Conservation (phyloP, 2,329 filamentous ascomycete species). For the Fusarium clavum region DNA sequence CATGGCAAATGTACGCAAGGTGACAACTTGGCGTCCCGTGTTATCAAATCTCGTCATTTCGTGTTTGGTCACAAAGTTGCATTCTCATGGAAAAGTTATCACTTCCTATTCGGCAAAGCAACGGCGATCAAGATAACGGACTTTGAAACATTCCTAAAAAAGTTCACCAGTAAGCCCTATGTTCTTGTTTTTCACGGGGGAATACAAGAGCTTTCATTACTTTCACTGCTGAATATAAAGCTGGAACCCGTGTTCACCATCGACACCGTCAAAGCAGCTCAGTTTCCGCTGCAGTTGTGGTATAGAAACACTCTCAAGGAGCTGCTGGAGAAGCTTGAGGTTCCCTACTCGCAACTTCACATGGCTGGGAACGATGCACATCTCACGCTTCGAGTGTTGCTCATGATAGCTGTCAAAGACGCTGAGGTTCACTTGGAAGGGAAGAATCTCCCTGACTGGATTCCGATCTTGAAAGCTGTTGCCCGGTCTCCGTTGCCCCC, state of each 20-base stretch:
- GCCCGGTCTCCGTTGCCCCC: constrained; percentile 1
- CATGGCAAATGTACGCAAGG: neutral
- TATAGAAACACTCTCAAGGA: constrained; percentile 40
- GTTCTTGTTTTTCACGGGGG: constrained; percentile 22
- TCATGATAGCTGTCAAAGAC: constrained; percentile 15
- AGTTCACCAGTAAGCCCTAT: neutral
- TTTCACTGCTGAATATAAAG: constrained; percentile 28
- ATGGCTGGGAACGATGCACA: constrained; percentile 45
- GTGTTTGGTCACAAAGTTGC: constrained; percentile 4
- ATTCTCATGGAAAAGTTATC: neutral
- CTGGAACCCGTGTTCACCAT: constrained; percentile 37
- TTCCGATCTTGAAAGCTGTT: constrained; percentile 8
- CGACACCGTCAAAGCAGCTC: constrained; percentile 44
- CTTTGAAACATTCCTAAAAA: neutral
- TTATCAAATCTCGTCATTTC: constrained; percentile 12
- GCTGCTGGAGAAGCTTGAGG: constrained; percentile 33
- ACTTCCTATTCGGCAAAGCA: constrained; percentile 23
- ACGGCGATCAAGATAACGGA: neutral
- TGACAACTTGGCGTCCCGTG: neutral
- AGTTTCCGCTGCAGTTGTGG: constrained; percentile 41
- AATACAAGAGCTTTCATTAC: constrained; percentile 13
- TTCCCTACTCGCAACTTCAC: constrained; percentile 39
- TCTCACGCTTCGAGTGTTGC: constrained; percentile 31
- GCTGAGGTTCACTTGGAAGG: neutral
- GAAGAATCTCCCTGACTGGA: constrained; percentile 3